Base-by-base conservation (phyloP, 768 basidiomycete genomes). In the Phylloporus scabripes region DNA sequence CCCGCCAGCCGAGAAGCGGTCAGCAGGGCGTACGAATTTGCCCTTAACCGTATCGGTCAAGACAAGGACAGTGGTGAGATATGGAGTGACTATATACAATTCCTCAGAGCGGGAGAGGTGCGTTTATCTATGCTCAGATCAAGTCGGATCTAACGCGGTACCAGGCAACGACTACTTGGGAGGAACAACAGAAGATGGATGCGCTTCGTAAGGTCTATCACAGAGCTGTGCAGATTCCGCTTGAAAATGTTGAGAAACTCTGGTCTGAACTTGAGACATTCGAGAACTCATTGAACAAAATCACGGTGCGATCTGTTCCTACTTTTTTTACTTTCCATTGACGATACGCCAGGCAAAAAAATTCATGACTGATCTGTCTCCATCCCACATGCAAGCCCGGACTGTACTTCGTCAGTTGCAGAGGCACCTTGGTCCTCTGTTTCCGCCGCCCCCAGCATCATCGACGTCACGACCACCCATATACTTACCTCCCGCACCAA, bases 201-300 rank as follows among this genome's bases (percentile, higher is more conserved):
- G 80, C 83, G 1, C 73, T 98, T 4, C 82, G 96, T 50, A 91
- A 89, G 64, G 84, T 89, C 1, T 96, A 96, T 70, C 91, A 94
- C 61, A 83, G 91, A 44, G 95, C 92, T 3, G 87, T 98, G 18
- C 89, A 92, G 62, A 91, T 96, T 28, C 96, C 96, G 0, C 77
- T 98, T 57, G 88, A 92, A 64, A 93, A 93, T 60, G 82, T 97
- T 58, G 94, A 97, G 63, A 75, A 75, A 33, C 74, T 99, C 17
- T 99, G 96, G 96, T 82, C 86, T 58, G 92, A 96, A 46, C 85
- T 92, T 52, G 92, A 97, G 67, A 72, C 85, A 0, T 98, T 96
- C 60, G 95, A 99, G 67, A 92, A 80, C 47, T 77, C 76, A 43
- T 71, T 96, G 55, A 97, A 95, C 70, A 85, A 85, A 66, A 86